phyloP scores from a whole-genome alignment of 2,329 filamentous ascomycete species.

The Fusarium sp. region DNA sequence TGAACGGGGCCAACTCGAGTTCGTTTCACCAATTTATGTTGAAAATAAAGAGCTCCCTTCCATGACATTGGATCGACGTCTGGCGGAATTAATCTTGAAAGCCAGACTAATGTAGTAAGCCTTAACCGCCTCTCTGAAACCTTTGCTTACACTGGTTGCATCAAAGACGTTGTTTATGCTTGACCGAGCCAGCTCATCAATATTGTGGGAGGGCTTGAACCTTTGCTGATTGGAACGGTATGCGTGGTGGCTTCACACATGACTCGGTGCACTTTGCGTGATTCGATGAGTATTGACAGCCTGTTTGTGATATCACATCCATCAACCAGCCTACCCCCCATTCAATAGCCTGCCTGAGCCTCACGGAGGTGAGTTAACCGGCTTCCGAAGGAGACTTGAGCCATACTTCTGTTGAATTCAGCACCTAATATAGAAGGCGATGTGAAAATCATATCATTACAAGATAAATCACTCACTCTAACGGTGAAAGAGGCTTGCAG shows the following conservation, averaged over 20 bases:
- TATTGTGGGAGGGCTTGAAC: neutral
- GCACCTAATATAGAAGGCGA: neutral
- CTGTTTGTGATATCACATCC: neutral
- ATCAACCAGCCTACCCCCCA: no score
- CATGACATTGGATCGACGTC: no score
- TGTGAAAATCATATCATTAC: no score
- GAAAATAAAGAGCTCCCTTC: no score
- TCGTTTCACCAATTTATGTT: no score
- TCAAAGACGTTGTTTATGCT: neutral
- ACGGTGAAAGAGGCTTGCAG: neutral
- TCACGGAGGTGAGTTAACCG: neutral
- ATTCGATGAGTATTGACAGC: neutral
- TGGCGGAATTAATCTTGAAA: no score
- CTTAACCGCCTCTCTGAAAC: neutral
- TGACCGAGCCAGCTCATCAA: neutral
- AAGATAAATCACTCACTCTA: neutral
- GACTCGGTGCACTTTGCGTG: neutral
- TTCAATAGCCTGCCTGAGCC: neutral
- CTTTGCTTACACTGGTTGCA: no score
- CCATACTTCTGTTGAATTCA: neutral
- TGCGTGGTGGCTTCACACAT: neutral
- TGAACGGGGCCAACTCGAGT: no score
- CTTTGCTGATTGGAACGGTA: neutral
- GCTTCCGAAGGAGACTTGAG: neutral
- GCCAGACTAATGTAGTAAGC: no score